Percentiles rank a stretch among this genome's conserved stretches.
Conservation (phyloP, 768 basidiomycete species). For the Dioszegia aurantiaca region DNA sequence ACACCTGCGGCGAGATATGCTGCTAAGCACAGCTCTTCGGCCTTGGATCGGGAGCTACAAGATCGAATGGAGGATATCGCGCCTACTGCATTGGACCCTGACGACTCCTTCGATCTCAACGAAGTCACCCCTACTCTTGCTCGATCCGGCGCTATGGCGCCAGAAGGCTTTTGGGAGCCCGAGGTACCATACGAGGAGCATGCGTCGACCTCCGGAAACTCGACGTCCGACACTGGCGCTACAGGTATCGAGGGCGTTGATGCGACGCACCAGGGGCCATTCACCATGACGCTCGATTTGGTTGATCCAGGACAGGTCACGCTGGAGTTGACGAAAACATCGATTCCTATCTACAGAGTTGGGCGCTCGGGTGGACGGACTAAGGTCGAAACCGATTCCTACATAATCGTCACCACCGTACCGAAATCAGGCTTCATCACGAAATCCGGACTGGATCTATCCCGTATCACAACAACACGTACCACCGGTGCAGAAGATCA, state of each 20-base stretch:
- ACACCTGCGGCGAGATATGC: no score
- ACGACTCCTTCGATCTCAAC: slow-evolving; percentile 5
- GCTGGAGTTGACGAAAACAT: slow-evolving; percentile 39
- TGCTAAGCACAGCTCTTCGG: no score
- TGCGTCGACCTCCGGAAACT: slow-evolving; percentile 19
- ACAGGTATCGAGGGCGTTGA: slow-evolving; percentile 22
- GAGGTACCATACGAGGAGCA: slow-evolving; percentile 36
- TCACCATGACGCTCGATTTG: slow-evolving; percentile 30
- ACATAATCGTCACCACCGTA: slow-evolving; percentile 39
- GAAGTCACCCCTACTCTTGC: slow-evolving; percentile 7
- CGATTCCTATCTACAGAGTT: slow-evolving; percentile 26
- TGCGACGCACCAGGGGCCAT: slow-evolving; percentile 13
- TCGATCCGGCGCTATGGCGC: slow-evolving; percentile 8
- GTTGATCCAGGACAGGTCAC: slow-evolving; percentile 22
- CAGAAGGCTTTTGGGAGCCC: slow-evolving; percentile 41
- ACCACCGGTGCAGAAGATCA: no score
- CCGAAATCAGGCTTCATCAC: slow-evolving; percentile 22
- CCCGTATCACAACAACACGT: background rate
- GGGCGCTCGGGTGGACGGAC: slow-evolving; percentile 1
- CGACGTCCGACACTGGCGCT: slow-evolving; percentile 16
- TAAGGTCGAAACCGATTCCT: slow-evolving; percentile 29
- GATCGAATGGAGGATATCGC: background rate
- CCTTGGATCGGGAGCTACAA: background rate
- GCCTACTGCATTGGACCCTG: background rate
- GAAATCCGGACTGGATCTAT: background rate